These are phyloP conservation scores for Yamadazyma nakazawae DNA, from an alignment of 805 yeast species.

Conservation along the genomic window DNA sequence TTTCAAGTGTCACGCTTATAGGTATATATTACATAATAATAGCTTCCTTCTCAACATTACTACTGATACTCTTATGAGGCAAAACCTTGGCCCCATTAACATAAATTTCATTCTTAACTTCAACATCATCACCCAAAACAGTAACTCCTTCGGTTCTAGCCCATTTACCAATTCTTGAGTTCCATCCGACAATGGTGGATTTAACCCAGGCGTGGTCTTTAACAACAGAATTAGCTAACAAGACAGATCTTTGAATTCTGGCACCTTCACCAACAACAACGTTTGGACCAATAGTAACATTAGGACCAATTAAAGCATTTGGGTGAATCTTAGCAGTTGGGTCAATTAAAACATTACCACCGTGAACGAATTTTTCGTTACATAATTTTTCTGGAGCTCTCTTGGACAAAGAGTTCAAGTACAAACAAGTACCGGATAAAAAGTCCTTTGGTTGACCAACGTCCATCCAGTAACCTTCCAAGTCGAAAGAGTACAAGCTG, in stretches of 20 bases:
- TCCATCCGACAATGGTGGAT: slow-evolving; percentile 98
- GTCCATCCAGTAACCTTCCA: slow-evolving; percentile 99
- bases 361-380: slow-evolving; percentile 65
- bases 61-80: slow-evolving; percentile 96
- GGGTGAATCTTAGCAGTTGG: slow-evolving; percentile 92
- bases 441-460: slow-evolving; percentile 99
- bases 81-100: slow-evolving; percentile 99
- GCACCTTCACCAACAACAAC: slow-evolving; percentile 97
- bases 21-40: slow-evolving; percentile 77
- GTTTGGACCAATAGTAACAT: slow-evolving; percentile 96
- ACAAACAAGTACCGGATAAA: slow-evolving; percentile 91
- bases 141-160: slow-evolving; percentile 97
- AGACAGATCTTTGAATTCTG: slow-evolving; percentile 93
- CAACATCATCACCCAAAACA: slow-evolving; percentile 98
- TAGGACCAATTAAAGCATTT: slow-evolving; percentile 95
- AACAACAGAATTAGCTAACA: slow-evolving; percentile 84
- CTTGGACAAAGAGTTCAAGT: slow-evolving; percentile 82
- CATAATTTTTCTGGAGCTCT: slow-evolving; percentile 70
- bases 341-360: slow-evolving; percentile 88
- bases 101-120: slow-evolving; percentile 96
- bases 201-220: slow-evolving; percentile 98
- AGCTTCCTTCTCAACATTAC: slow-evolving; percentile 95
- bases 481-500: slow-evolving; percentile 88
- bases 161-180: slow-evolving; percentile 97
- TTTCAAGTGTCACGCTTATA: not conserved